These are phyloP conservation scores for Huntiella savannae DNA, from an alignment of 2,329 filamentous ascomycete species.

Conservation along the genomic window DNA sequence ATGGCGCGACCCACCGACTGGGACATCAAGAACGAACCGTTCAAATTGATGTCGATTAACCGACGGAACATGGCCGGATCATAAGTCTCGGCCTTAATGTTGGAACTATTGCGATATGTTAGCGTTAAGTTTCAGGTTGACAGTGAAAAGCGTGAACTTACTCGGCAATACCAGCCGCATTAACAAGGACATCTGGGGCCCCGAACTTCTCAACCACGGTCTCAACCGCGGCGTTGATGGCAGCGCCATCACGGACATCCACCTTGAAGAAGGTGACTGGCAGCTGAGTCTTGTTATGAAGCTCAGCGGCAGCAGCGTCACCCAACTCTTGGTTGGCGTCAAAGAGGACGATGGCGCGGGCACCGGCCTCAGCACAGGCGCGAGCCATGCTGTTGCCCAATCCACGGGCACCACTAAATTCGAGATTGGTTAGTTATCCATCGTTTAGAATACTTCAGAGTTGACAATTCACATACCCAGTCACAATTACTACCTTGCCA, in stretches of 20 bases:
- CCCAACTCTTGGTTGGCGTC: constrained; percentile 61
- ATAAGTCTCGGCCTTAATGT: constrained; percentile 66
- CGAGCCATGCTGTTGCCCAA: constrained; percentile 65
- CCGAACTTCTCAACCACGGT: constrained; percentile 48
- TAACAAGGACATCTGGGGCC: constrained; percentile 55
- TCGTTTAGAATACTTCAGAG: too few species aligned
- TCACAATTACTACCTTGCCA: constrained; percentile 53
- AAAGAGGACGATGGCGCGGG: constrained; percentile 54
- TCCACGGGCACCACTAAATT: constrained; percentile 48
- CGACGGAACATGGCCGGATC: constrained; percentile 58
- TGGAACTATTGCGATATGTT: constrained; percentile 28
- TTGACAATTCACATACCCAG: constrained; percentile 32
- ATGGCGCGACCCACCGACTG: constrained; percentile 54
- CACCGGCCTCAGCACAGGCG: constrained; percentile 57
- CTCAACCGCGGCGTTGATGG: constrained; percentile 50
- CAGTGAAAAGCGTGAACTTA: constrained; percentile 20
- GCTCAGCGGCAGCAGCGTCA: constrained; percentile 47
- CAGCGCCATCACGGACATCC: constrained; percentile 52
- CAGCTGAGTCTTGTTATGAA: constrained; percentile 53
- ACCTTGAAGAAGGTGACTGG: constrained; percentile 63
- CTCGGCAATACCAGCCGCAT: constrained; percentile 62
- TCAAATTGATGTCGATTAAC: constrained; percentile 67
- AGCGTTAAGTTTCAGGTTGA: constrained; percentile 1
- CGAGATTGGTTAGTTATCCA: neutral
- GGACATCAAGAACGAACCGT: constrained; percentile 58